Conservation (phyloP, 73 alveolate genomes). For the Paramecium caudatum region DNA sequence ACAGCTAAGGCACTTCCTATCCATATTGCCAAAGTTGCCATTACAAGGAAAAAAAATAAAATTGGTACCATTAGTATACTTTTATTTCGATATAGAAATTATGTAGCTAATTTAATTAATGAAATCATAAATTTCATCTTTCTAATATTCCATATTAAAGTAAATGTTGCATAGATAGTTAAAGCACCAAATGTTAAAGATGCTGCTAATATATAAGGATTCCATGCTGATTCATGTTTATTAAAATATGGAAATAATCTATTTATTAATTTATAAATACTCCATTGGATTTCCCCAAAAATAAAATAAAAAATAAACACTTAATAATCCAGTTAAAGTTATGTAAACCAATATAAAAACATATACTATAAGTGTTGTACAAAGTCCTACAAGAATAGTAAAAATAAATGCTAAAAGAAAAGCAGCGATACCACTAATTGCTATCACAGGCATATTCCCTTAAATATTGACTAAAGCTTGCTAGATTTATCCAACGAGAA, state of each 20-base stretch:
- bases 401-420: conserved; percentile 11
- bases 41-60: not conserved
- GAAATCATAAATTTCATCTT: conserved; percentile 64
- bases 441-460: not conserved
- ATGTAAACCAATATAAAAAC: conserved; percentile 19
- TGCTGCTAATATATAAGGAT: conserved; percentile 23
- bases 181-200: conserved; percentile 41
- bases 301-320: conserved; percentile 6
- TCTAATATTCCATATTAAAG: conserved; percentile 19
- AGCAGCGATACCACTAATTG: conserved; percentile 32
- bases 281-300: not conserved
- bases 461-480: not conserved
- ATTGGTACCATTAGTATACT: conserved; percentile 17
- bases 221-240: not conserved
- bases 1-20: conserved; percentile 27
- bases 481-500: conserved; percentile 27
- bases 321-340: conserved; percentile 8
- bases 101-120: conserved; percentile 47
- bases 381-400: conserved; percentile 22
- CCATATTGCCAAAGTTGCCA: conserved; percentile 12
- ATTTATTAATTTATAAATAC: not conserved
- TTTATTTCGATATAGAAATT: conserved; percentile 25
- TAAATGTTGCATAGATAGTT: conserved; percentile 20
- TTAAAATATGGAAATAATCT: conserved; percentile 45
- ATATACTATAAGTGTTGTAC: conserved; percentile 1